Evolutionary conservation across 1,139 yeast species (phyloP).

Genomic region (Diutina pseudorugosa): DNA sequence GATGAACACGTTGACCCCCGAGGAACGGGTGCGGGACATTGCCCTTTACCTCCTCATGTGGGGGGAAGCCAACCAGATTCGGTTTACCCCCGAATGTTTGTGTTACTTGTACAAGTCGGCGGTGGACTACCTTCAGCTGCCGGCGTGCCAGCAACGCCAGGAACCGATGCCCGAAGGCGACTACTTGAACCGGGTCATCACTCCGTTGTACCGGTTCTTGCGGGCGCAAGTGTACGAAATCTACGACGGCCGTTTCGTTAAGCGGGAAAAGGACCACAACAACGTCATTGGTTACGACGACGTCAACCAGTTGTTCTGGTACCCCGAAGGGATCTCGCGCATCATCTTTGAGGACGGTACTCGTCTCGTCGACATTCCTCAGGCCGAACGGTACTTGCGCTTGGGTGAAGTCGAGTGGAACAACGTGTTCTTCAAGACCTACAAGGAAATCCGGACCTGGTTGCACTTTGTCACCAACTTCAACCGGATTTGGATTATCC

Average conservation of each 20-base stretch:
- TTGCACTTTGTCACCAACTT: constrained; percentile 90
- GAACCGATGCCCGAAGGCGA: constrained; percentile 97
- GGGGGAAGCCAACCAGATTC: constrained; percentile 98
- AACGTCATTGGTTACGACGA: constrained; percentile 94
- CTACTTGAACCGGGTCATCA: constrained; percentile 79
- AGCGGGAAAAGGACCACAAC: constrained; percentile 95
- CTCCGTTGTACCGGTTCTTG: constrained; percentile 82
- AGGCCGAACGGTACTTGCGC: constrained; percentile 77
- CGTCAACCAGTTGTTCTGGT: constrained; percentile 97
- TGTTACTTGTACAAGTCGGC: constrained; percentile 94
- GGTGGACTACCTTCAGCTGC: constrained; percentile 73
- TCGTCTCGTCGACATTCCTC: constrained; percentile 80
- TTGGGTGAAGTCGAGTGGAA: constrained; percentile 92
- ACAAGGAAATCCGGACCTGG: constrained; percentile 96
- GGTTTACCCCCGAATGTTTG: constrained; percentile 86
- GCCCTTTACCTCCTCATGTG: constrained; percentile 84
- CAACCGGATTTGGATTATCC: constrained; percentile 96
- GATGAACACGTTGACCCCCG: constrained; percentile 35
- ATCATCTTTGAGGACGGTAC: constrained; percentile 86
- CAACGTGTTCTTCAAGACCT: constrained; percentile 89
- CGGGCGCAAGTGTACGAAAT: constrained; percentile 95
- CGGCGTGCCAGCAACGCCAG: constrained; percentile 79
- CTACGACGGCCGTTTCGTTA: constrained; percentile 87
- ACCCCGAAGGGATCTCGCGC: constrained; percentile 96
- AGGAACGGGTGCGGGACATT: constrained; percentile 80